Percentiles rank a stretch among this genome's conserved stretches.
These are phyloP conservation scores for Breviolum minutum DNA, from an alignment of 73 alveolate species.

Conservation along the genomic window DNA sequence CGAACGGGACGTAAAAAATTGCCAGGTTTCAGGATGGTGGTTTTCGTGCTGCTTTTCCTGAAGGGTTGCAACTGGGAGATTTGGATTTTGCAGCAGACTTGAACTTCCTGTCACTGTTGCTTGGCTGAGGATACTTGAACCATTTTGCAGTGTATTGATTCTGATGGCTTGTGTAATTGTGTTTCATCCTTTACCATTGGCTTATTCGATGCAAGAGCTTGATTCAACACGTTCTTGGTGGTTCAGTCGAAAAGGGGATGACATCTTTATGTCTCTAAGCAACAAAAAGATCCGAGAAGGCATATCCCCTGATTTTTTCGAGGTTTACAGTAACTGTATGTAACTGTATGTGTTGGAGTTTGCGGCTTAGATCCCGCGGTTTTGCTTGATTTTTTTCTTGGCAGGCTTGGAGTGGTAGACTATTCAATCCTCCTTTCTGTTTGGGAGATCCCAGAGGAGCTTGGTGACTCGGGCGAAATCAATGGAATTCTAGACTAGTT, in stretches of 20 bases:
- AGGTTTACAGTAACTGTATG: background rate
- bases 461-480: background rate
- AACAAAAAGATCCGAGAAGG: too few species aligned
- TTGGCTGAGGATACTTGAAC: background rate
- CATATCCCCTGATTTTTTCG: background rate
- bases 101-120: constrained; percentile 50
- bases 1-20: too few species aligned
- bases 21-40: constrained; percentile 80
- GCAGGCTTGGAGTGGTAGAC: constrained; percentile 73
- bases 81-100: constrained; percentile 8
- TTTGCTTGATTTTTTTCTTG: background rate
- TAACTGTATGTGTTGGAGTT: background rate
- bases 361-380: too few species aligned
- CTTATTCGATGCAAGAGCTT: background rate
- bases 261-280: too few species aligned
- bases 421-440: constrained; percentile 63
- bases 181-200: too few species aligned
- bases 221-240: background rate
- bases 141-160: background rate
- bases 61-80: constrained; percentile 37
- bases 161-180: too few species aligned
- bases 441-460: constrained; percentile 56
- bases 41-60: constrained; percentile 21
- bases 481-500: background rate
- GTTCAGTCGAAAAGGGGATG: too few species aligned